Base-by-base conservation (phyloP, 805 yeast species). In the Alloascoidea africana region DNA sequence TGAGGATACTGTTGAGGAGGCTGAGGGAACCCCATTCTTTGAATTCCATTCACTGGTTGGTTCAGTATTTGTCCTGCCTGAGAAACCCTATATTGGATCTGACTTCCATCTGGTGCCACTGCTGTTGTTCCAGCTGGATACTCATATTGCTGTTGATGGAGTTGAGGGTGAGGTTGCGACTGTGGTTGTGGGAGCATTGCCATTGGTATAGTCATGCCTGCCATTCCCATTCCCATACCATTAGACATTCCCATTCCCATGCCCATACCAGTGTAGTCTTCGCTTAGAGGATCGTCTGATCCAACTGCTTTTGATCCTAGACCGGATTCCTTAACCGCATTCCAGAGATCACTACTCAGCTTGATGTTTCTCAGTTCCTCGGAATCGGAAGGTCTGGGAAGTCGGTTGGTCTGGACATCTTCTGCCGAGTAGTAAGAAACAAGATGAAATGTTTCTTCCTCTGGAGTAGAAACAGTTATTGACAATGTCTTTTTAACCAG, bases 401-500 rank as follows among this genome's bases (percentile, higher is more conserved):
- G 59, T 32, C 58, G 60, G 3, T 76, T 75, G 23, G 62, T 59
- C 38, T 71, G 50, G 3, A 85, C 91, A 53, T 87, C 95, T 15
- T 71, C 71, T 0, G 85, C 77, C 18, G 70, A 62, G 52, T 84
- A 87, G 55, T 87, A 87, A 5, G 87, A 74, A 2, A 87, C 73
- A 39, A 87, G 56, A 50, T 89, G 96, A 35, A 76, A 58, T 3
- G 80, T 70, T 46, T 66, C 69, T 8, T 39, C 15, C 40, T 50
- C 54, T 4, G 47, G 48, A 18, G 47, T 42, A 16, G 56, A 54
- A 13, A 79, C 55, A n/a, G 74, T 67, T 16, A 84, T 62, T 1
- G 85, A 73, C 42, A 85, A 60, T 0, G 96, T 83, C 54, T 86
- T 85, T 54, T 87, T 87, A 42, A 85, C 73, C 35, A 87, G 63